Evolutionary conservation across 805 yeast genomes (phyloP), one percentile per base, ranked within the genome.

Genomic region (Candida wancherniae): DNA sequence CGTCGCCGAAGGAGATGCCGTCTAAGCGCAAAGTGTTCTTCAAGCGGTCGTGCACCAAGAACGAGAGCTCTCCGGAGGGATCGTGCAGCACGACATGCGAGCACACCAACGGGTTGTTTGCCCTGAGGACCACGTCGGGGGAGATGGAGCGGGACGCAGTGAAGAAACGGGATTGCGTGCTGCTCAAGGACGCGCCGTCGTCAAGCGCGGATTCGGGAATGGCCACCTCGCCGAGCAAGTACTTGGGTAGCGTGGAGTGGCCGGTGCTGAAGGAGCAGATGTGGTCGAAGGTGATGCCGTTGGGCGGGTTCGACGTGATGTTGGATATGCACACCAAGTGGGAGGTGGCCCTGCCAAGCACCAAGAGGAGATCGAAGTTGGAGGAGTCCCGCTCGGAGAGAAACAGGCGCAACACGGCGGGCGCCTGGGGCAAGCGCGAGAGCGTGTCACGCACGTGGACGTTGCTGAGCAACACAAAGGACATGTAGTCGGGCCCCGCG

Each of bases 221-320:
- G 3, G 11, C 11, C 8, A 26, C 30, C 14, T 28, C 29, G 5
- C 18, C 14, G 4, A 24, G 29, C 2, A 28, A 17, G 19, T 21
- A 24, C n/a, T 26, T 22, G n/a, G 48, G 48, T 21, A 44, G 21
- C 12, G 45, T 38, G 11, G 16, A 10, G 6, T 13, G 4, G 15
- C 31, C 24, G 10, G 42, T 34, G 10, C 28, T 11, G 7, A 39
- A 39, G 9, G 40, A 36, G 12, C 38, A 42, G 15, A 80, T 34
- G 28, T 57, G 55, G 14, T 59, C 62, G 17, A 71, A 60, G 14
- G 51, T 43, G 39, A 79, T 60, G 19, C 69, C 61, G 33, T 69
- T 70, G 15, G 86, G 85, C 1, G 83, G 82, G 38, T 61, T 60
- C 14, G 57, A 53, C 1, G 74, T 63, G 9, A 80, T 48, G 46